These are phyloP conservation scores for Vigna radiata DNA, from an alignment of 306 rosid genomes.

Conservation along the genomic window DNA sequence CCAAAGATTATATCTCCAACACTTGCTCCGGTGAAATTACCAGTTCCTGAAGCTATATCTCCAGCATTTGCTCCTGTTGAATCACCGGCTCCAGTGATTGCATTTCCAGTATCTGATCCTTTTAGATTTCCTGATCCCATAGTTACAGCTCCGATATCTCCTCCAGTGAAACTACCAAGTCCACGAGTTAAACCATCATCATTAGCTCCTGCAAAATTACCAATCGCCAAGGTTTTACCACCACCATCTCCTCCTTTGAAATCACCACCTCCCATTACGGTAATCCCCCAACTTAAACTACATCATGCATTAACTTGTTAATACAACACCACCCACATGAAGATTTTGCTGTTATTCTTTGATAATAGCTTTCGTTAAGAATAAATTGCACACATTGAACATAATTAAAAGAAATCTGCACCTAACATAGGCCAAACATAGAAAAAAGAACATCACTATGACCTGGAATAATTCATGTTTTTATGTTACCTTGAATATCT, in stretches of 20 bases:
- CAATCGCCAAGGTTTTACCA: constrained; percentile 21
- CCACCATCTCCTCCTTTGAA: constrained; percentile 37
- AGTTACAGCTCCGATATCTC: not conserved
- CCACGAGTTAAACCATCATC: constrained; percentile 10
- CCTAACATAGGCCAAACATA: too few species aligned
- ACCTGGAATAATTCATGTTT: too few species aligned
- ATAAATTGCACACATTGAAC: not conserved
- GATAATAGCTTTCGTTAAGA: not conserved
- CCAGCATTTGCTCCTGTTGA: not conserved
- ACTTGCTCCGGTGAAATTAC: not conserved
- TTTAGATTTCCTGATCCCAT: not conserved
- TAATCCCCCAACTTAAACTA: constrained; percentile 37
- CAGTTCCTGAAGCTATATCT: too few species aligned
- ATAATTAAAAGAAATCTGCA: too few species aligned
- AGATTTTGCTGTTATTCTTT: not conserved
- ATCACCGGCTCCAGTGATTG: not conserved
- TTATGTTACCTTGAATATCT: too few species aligned
- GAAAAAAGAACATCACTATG: too few species aligned
- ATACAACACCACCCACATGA: not conserved
- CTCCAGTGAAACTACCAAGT: constrained; percentile 25
- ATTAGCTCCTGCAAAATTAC: constrained; percentile 31
- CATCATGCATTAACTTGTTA: not conserved
- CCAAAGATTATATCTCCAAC: not conserved
- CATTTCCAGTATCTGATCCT: constrained; percentile 10
- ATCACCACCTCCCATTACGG: constrained; percentile 47